A percentile compares a stretch with the other conserved stretches of the same genome.
These are phyloP conservation scores for Ophiostoma himal-ulmi DNA, from an alignment of 2,329 filamentous ascomycete species.

Conservation along the genomic window DNA sequence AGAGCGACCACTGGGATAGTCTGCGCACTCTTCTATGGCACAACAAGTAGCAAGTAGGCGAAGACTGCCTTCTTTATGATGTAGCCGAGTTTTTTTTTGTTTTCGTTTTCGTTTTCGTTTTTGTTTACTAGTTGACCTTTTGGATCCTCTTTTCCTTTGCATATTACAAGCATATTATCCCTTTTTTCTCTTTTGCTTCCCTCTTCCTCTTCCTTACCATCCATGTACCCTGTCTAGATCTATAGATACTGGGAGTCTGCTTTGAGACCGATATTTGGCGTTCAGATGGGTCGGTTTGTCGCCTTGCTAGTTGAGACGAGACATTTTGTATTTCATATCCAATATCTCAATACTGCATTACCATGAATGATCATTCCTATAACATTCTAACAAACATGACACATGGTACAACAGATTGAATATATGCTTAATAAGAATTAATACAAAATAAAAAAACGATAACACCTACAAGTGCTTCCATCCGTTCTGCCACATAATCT, in stretches of 20 bases:
- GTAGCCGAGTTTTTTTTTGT: neutral
- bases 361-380: neutral
- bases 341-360: neutral
- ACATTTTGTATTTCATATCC: neutral
- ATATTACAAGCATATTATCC: constrained; percentile 15
- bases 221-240: constrained; percentile 2
- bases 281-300: neutral
- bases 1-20: constrained; percentile 85
- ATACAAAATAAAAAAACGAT: neutral
- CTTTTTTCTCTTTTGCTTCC: neutral
- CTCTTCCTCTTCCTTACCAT: neutral
- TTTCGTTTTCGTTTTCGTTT: neutral
- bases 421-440: neutral
- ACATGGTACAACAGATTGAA: neutral
- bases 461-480: constrained; percentile 48
- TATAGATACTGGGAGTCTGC: neutral
- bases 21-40: constrained; percentile 79
- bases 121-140: neutral
- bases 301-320: neutral
- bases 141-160: constrained; percentile 15
- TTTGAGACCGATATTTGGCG: neutral
- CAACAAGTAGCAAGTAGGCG: constrained; percentile 59
- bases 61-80: neutral
- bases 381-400: neutral
- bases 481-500: constrained; percentile 52